Evolutionary conservation across 2,329 filamentous ascomycete genomes (phyloP), one percentile per base, ranked within the genome.

Genomic region (Aureobasidium leucospermi): DNA sequence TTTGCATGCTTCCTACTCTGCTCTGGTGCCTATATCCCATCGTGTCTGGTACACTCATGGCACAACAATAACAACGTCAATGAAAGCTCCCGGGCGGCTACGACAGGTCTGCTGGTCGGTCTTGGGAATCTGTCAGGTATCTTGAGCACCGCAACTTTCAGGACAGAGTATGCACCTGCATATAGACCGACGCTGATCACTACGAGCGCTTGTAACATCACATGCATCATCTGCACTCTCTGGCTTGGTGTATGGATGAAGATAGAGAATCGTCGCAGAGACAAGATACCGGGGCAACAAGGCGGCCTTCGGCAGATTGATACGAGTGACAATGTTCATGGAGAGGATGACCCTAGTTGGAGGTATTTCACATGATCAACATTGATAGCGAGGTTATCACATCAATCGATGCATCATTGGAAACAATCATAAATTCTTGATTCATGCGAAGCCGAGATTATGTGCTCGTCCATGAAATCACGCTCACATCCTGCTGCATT

Each of bases 21-120:
- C 1, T 64, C 69, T 0, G 75, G 75, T 23, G 71, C 77, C 1
- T 81, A 79, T 62, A 78, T 78, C 13, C 75, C 77, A 0, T 75
- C 73, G 4, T 75, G 74, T 56, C 67, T 81, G n/a, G 73, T 80
- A 4, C 74, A 80, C 61, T 72, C 73, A 1, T 79, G 79, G 78
- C 73, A 80, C 61, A 81, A 81, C 59, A 81, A 80, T 62, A 81
- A 81, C 64, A 80, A 79, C 43, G 67, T 79, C 7, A 74, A 77
- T 28, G 79, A 82, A 67, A 80, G 75, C 45, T 73, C 71, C 0
- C 73, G 79, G 0, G 78, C 78, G 5, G 77, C 78, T 0, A 78
- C 75, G 9, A 80, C 77, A 1, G 78, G 75, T 0, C 66, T 80
- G 13, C 68, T 78, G 1, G 77, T 79, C 6, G 78, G 76, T 0